Conservation (phyloP, 2,329 filamentous ascomycete genomes). For the Colletotrichum australisinense region DNA sequence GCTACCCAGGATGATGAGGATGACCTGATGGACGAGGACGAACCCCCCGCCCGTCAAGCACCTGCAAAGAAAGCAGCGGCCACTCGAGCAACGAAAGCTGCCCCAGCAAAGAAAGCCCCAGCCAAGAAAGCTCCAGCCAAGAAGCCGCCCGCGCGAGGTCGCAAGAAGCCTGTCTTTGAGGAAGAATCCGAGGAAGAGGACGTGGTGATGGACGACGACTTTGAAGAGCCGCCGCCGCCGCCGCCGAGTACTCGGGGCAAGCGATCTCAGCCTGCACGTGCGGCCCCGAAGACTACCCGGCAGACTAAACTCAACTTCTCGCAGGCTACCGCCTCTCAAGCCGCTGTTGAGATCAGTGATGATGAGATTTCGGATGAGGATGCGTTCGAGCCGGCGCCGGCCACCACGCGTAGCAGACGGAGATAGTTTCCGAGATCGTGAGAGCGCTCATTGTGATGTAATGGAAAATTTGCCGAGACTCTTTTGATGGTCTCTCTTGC, state of each 20-base stretch:
- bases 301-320: conserved; percentile 65
- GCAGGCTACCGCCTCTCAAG: conserved; percentile 55
- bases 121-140: conserved; percentile 58
- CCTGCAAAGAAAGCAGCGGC: conserved; percentile 44
- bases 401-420: conserved; percentile 40
- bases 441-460: neutral
- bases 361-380: conserved; percentile 73
- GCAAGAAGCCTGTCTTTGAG: conserved; percentile 52
- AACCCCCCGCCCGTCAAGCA: conserved; percentile 47
- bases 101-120: conserved; percentile 52
- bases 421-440: conserved; percentile 13
- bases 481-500: neutral
- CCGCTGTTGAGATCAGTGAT: conserved; percentile 70
- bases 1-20: conserved; percentile 57
- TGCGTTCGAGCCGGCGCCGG: conserved; percentile 65
- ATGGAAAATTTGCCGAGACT: neutral
- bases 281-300: conserved; percentile 45
- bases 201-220: conserved; percentile 65
- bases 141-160: conserved; percentile 45
- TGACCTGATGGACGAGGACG: conserved; percentile 57
- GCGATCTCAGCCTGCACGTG: conserved; percentile 46
- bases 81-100: conserved; percentile 44
- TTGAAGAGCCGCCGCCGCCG: conserved; percentile 45
- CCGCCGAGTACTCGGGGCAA: conserved; percentile 24
- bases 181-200: conserved; percentile 59